Evolutionary conservation across 495 filamentous ascomycete genomes (phyloP).

Genomic region (Zalerion maritima): DNA sequence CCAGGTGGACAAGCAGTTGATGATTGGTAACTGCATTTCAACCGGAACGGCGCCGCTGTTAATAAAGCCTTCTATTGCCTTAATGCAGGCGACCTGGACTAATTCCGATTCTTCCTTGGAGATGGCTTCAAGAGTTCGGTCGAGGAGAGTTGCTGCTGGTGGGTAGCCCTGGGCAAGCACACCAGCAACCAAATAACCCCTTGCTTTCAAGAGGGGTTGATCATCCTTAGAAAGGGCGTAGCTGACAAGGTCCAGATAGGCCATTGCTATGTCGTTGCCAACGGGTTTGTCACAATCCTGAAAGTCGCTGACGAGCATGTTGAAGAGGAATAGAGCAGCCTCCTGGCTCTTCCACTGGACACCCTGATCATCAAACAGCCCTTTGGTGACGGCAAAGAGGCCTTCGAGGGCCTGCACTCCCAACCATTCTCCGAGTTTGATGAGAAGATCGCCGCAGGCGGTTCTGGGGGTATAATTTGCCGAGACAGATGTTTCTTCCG

Average conservation of each 20-base stretch:
- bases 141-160: conserved; percentile 40
- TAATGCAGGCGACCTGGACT: conserved; percentile 83
- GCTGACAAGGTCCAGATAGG: conserved; percentile 62
- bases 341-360: conserved; percentile 55
- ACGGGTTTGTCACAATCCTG: conserved; percentile 56
- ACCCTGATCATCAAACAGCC: conserved; percentile 37
- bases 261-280: conserved; percentile 46
- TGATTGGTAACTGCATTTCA: conserved; percentile 54
- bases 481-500: conserved; percentile 89
- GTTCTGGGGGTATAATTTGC: conserved; percentile 90
- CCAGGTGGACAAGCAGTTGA: conserved; percentile 63
- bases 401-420: conserved; percentile 53
- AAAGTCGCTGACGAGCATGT: conserved; percentile 66
- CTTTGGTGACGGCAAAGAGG: conserved; percentile 56
- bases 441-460: conserved; percentile 76
- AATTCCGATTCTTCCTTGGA: conserved; percentile 63
- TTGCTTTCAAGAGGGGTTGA: conserved; percentile 55
- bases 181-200: conserved; percentile 74
- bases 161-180: conserved; percentile 46
- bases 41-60: conserved; percentile 34
- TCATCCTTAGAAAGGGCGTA: conserved; percentile 53
- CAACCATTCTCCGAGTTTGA: conserved; percentile 90
- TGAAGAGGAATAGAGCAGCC: conserved; percentile 69
- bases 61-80: conserved; percentile 72
- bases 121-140: conserved; percentile 61